A percentile compares a stretch with the other conserved stretches of the same genome.
Conservation (phyloP, 1,284 basidiomycete species). For the Xanthoconium separans region DNA sequence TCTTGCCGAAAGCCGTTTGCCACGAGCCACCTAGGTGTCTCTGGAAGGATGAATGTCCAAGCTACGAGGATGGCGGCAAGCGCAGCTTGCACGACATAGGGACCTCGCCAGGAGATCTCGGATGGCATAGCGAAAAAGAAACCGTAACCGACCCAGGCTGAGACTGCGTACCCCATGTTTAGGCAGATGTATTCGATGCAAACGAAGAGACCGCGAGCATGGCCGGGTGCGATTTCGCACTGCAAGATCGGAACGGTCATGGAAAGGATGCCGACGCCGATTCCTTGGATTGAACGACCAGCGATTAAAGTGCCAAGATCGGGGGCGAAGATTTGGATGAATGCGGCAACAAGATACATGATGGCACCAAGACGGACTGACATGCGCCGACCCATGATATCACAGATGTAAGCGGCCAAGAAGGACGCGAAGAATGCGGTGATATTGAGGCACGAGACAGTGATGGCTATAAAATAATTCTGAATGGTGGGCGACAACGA, state of each 20-base stretch:
- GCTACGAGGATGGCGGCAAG: constrained; percentile 44
- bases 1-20: constrained; percentile 48
- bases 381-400: constrained; percentile 48
- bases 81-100: constrained; percentile 49
- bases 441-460: constrained; percentile 50
- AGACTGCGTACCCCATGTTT: constrained; percentile 49
- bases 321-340: constrained; percentile 47
- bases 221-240: constrained; percentile 53
- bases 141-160: constrained; percentile 52
- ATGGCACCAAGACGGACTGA: constrained; percentile 48
- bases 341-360: constrained; percentile 47
- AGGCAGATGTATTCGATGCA: constrained; percentile 53
- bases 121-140: constrained; percentile 51
- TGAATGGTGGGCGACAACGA: constrained; percentile 2
- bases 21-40: constrained; percentile 55
- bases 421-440: constrained; percentile 49
- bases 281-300: constrained; percentile 49
- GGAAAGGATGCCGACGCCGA: constrained; percentile 50
- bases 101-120: constrained; percentile 54
- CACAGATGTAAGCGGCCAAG: constrained; percentile 47
- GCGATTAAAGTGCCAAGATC: constrained; percentile 43
- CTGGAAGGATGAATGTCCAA: constrained; percentile 50
- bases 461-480: constrained; percentile 40
- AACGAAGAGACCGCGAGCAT: constrained; percentile 51
- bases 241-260: constrained; percentile 54